phyloP scores from a whole-genome alignment of 1,284 basidiomycete species.

The Volvariella surrecta region DNA sequence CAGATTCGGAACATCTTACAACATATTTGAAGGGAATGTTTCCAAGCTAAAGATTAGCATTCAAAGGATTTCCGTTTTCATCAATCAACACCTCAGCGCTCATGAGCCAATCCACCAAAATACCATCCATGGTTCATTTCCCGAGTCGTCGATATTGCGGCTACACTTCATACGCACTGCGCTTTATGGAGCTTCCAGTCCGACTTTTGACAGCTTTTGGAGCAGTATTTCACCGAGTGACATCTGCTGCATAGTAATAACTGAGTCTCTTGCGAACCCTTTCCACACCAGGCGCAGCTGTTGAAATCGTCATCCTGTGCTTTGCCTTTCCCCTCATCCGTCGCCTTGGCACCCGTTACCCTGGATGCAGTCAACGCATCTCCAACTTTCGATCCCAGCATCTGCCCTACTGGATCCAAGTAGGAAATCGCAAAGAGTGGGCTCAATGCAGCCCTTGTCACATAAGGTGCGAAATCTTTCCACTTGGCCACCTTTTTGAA shows the following conservation, averaged over 20 bases:
- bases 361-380: too few species aligned
- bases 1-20: too few species aligned
- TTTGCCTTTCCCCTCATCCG: slow-evolving; percentile 3
- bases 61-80: too few species aligned
- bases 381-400: neutral
- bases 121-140: too few species aligned
- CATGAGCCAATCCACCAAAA: too few species aligned
- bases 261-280: slow-evolving; percentile 10
- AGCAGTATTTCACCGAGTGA: slow-evolving; percentile 10
- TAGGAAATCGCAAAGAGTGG: slow-evolving; percentile 29
- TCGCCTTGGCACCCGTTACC: neutral
- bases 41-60: too few species aligned
- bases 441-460: slow-evolving; percentile 23
- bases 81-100: too few species aligned
- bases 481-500: slow-evolving; percentile 19
- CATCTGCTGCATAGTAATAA: slow-evolving; percentile 8
- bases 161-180: slow-evolving; percentile 7
- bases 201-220: slow-evolving; percentile 13
- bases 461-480: slow-evolving; percentile 20
- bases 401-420: slow-evolving; percentile 20
- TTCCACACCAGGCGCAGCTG: too few species aligned
- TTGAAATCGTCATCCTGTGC: too few species aligned
- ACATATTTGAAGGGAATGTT: too few species aligned
- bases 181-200: slow-evolving; percentile 13
- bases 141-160: too few species aligned